phyloP scores from a whole-genome alignment of 169 alveolate species.

The Cryptosporidium muris region DNA sequence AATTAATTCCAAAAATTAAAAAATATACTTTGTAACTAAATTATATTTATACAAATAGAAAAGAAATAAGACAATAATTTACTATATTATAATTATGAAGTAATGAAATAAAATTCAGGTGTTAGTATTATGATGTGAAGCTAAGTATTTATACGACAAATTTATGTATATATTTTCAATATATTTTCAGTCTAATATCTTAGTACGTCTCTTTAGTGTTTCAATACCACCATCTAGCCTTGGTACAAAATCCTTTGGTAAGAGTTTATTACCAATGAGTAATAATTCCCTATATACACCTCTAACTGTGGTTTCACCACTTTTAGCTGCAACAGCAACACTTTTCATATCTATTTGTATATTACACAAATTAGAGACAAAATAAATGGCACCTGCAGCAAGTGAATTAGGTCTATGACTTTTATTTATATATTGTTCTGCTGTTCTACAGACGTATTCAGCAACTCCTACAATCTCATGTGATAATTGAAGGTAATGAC shows the following conservation, averaged over 20 bases:
- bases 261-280: constrained; percentile 36
- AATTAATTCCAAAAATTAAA: too few species aligned
- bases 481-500: constrained; percentile 77
- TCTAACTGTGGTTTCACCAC: constrained; percentile 71
- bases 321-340: constrained; percentile 70
- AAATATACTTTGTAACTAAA: background rate
- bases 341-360: constrained; percentile 59
- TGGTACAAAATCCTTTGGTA: constrained; percentile 62
- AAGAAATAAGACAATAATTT: background rate
- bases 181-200: constrained; percentile 25
- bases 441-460: constrained; percentile 80
- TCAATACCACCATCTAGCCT: constrained; percentile 58
- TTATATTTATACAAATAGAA: background rate
- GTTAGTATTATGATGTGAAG: too few species aligned
- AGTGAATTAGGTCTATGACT: constrained; percentile 84
- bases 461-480: constrained; percentile 78
- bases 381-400: constrained; percentile 83
- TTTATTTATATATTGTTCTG: constrained; percentile 78
- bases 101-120: background rate
- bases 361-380: constrained; percentile 66
- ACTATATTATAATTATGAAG: background rate
- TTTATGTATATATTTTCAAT: background rate
- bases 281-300: constrained; percentile 48
- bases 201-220: constrained; percentile 44
- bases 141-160: background rate